Percentiles rank a stretch among this genome's conserved stretches.
Evolutionary conservation across 306 rosid species (phyloP).

Genomic region (Cyamopsis tetragonoloba): DNA sequence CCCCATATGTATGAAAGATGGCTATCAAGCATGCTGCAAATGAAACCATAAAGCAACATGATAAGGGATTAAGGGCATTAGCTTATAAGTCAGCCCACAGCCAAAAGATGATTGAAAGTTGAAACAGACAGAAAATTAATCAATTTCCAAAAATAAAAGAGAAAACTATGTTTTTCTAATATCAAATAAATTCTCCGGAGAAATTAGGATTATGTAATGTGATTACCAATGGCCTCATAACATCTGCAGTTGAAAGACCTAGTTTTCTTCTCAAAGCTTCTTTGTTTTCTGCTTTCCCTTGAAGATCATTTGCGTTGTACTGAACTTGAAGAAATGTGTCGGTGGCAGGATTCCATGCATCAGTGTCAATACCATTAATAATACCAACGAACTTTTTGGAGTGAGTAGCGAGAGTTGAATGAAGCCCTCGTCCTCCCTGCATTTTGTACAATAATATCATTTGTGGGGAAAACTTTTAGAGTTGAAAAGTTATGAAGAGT

Average conservation of each 20-base stretch:
- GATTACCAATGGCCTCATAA: slow-evolving; percentile 80
- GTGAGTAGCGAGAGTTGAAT: slow-evolving; percentile 74
- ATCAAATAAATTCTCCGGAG: slow-evolving; percentile 11
- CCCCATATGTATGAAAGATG: background rate
- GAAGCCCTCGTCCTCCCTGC: slow-evolving; percentile 91
- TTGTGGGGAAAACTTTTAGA: slow-evolving; percentile 14
- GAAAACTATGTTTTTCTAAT: slow-evolving; percentile 2
- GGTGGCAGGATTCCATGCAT: slow-evolving; percentile 86
- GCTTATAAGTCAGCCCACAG: background rate
- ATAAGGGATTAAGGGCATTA: too few species aligned
- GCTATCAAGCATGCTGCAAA: slow-evolving; percentile 1
- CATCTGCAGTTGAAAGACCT: slow-evolving; percentile 64
- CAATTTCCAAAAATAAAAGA: background rate
- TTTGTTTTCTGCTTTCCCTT: slow-evolving; percentile 85
- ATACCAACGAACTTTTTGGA: slow-evolving; percentile 82
- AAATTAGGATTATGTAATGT: slow-evolving; percentile 26
- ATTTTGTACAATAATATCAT: slow-evolving; percentile 31
- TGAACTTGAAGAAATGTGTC: slow-evolving; percentile 72
- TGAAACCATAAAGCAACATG: slow-evolving; percentile 10
- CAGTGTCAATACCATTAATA: slow-evolving; percentile 92
- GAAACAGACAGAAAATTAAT: background rate
- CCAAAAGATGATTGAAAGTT: background rate
- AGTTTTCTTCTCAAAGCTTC: slow-evolving; percentile 69
- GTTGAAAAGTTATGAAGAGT: slow-evolving; percentile 2
- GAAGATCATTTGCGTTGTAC: slow-evolving; percentile 73